Conservation (phyloP, 2,329 filamentous ascomycete species). For the Hirsutella thompsonii region DNA sequence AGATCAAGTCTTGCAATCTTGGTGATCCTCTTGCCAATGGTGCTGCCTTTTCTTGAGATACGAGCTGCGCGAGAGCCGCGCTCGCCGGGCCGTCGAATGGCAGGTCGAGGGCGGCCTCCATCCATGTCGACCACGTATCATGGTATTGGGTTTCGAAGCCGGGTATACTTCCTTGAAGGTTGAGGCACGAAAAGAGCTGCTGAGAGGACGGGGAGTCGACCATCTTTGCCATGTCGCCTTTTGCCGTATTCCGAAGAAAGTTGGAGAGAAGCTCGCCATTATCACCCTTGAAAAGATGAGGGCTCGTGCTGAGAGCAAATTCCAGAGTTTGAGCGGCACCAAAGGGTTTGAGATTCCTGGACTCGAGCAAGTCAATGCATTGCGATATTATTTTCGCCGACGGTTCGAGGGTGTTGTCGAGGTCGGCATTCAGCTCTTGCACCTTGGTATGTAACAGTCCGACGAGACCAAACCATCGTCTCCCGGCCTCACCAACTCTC, state of each 20-base stretch:
- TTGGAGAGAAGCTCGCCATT: slow-evolving; percentile 23
- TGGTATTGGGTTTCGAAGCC: slow-evolving; percentile 23
- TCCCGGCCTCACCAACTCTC: slow-evolving; percentile 50
- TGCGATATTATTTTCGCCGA: slow-evolving; percentile 18
- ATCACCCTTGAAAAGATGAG: slow-evolving; percentile 25
- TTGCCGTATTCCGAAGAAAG: slow-evolving; percentile 35
- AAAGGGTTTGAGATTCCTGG: slow-evolving; percentile 43
- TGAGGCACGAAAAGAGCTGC: slow-evolving; percentile 53
- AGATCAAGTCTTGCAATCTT: slow-evolving; percentile 34
- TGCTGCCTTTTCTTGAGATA: slow-evolving; percentile 29
- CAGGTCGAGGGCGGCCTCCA: slow-evolving; percentile 25
- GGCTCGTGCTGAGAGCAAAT: slow-evolving; percentile 22
- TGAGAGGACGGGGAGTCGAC: slow-evolving; percentile 56
- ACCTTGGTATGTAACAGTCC: slow-evolving; percentile 28
- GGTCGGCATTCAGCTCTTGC: slow-evolving; percentile 5
- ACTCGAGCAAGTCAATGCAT: slow-evolving; percentile 29
- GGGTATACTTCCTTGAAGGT: slow-evolving; percentile 34
- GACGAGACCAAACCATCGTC: slow-evolving; percentile 52
- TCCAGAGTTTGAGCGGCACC: slow-evolving; percentile 36
- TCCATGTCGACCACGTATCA: slow-evolving; percentile 30
- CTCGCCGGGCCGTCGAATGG: slow-evolving; percentile 10
- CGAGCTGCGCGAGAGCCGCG: slow-evolving; percentile 27
- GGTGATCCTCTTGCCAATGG: slow-evolving; percentile 23
- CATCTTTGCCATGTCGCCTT: slow-evolving; percentile 42
- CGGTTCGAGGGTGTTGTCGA: slow-evolving; percentile 16